Conservation (phyloP, 805 yeast genomes). For the Candida boleticola region DNA sequence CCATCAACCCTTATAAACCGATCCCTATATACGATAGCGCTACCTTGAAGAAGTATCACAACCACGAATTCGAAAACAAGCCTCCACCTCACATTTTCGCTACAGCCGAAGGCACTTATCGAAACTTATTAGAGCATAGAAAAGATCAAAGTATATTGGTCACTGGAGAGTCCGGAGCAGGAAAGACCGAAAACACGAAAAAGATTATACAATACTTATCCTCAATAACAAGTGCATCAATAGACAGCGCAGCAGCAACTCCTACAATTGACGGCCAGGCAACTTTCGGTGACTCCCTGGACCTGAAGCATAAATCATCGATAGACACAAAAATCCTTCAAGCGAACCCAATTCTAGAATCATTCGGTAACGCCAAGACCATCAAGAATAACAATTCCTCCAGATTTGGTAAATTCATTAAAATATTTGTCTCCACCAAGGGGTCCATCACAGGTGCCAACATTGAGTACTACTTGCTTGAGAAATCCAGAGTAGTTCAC, state of each 20-base stretch:
- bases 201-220: slow-evolving; percentile 90
- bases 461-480: slow-evolving; percentile 91
- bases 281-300: slow-evolving; percentile 9
- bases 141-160: slow-evolving; percentile 88
- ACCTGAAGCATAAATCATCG: no score
- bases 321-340: slow-evolving; percentile 85
- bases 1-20: slow-evolving; percentile 85
- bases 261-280: background rate
- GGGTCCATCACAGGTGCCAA: slow-evolving; percentile 83
- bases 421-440: slow-evolving; percentile 65
- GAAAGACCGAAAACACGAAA: slow-evolving; percentile 96
- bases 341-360: slow-evolving; percentile 93
- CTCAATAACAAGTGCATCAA: slow-evolving; percentile 51
- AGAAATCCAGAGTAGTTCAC: slow-evolving; percentile 85
- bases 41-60: slow-evolving; percentile 55
- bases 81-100: slow-evolving; percentile 88
- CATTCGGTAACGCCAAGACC: slow-evolving; percentile 97
- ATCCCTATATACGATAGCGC: slow-evolving; percentile 69
- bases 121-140: slow-evolving; percentile 63
- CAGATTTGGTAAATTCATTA: slow-evolving; percentile 93
- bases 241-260: slow-evolving; percentile 14
- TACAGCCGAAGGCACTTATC: slow-evolving; percentile 76
- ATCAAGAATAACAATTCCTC: slow-evolving; percentile 92
- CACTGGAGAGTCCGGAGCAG: slow-evolving; percentile 99
- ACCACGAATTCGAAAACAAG: slow-evolving; percentile 23